These are phyloP conservation scores for Aristolochia californica DNA, from an alignment of 164 flowering plant species.

Conservation along the genomic window DNA sequence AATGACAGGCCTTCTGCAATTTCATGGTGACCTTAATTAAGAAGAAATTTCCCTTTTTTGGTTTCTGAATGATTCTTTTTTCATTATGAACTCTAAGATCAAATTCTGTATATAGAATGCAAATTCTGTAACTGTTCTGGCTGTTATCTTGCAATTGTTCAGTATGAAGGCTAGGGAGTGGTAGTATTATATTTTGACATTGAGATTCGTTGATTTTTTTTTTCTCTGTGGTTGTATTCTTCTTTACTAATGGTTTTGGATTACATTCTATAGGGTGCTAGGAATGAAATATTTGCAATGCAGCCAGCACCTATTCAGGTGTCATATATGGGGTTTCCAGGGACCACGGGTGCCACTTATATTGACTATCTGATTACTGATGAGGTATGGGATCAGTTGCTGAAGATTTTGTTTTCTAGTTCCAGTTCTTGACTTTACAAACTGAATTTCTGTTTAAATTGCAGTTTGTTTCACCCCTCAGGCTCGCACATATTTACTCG, in stretches of 20 bases:
- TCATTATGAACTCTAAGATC: too few species aligned
- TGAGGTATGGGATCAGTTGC: constrained; percentile 40
- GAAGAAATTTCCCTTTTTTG: too few species aligned
- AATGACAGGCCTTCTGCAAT: too few species aligned
- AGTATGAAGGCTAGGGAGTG: too few species aligned
- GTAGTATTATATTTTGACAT: too few species aligned
- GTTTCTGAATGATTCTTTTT: too few species aligned
- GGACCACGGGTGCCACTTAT: constrained; percentile 90
- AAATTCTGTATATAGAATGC: too few species aligned
- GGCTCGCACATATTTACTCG: constrained; percentile 68
- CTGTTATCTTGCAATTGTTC: too few species aligned
- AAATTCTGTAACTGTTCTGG: too few species aligned
- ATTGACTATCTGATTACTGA: constrained; percentile 93
- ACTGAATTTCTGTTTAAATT: not conserved
- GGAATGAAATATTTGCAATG: constrained; percentile 99
- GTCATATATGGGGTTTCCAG: constrained; percentile 99
- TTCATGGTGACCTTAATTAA: too few species aligned
- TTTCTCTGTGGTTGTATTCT: not conserved
- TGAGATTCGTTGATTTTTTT: too few species aligned
- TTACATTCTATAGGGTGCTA: constrained; percentile 66
- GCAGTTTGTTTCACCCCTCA: constrained; percentile 90
- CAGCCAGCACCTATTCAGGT: constrained; percentile 98
- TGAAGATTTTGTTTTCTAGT: not conserved
- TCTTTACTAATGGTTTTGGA: not conserved
- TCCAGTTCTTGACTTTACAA: not conserved